Evolutionary conservation across 1,284 basidiomycete genomes (phyloP).

Genomic region (Apiotrichum sp.): DNA sequence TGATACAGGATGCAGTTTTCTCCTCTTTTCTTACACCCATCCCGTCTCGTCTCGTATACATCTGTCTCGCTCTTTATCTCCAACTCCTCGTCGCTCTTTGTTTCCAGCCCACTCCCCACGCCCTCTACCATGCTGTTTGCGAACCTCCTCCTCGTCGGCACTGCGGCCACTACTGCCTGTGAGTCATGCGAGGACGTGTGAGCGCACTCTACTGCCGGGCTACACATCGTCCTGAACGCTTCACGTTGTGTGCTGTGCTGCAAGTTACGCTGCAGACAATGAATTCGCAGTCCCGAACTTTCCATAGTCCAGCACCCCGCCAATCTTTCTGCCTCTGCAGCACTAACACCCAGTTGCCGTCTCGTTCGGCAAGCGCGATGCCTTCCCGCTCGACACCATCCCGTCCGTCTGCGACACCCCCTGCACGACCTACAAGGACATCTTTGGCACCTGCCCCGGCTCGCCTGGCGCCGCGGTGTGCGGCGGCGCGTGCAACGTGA

Average conservation of each 20-base stretch:
- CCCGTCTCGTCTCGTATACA: no score
- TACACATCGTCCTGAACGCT: background rate
- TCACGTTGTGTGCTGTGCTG: background rate
- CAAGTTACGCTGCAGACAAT: background rate
- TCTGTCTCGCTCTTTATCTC: background rate
- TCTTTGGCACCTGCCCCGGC: slow-evolving; percentile 9
- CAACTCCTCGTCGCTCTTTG: background rate
- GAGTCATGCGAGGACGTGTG: background rate
- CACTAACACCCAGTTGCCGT: no score
- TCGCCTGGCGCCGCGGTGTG: slow-evolving; percentile 1
- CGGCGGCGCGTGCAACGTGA: slow-evolving; percentile 10
- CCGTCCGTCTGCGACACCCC: slow-evolving; percentile 2
- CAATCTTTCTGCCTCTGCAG: no score
- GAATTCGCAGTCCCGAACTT: no score
- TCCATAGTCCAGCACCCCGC: no score
- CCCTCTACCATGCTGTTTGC: background rate
- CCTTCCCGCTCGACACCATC: slow-evolving; percentile 3
- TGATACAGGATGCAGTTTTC: no score
- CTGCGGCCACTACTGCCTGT: background rate
- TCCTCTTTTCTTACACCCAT: no score
- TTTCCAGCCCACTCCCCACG: background rate
- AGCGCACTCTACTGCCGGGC: no score
- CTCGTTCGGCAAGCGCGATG: background rate
- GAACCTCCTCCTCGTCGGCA: slow-evolving; percentile 3
- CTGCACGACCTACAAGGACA: slow-evolving; percentile 8